Evolutionary conservation across 441 rosid species (phyloP).

Genomic region (Geranium incanum): DNA sequence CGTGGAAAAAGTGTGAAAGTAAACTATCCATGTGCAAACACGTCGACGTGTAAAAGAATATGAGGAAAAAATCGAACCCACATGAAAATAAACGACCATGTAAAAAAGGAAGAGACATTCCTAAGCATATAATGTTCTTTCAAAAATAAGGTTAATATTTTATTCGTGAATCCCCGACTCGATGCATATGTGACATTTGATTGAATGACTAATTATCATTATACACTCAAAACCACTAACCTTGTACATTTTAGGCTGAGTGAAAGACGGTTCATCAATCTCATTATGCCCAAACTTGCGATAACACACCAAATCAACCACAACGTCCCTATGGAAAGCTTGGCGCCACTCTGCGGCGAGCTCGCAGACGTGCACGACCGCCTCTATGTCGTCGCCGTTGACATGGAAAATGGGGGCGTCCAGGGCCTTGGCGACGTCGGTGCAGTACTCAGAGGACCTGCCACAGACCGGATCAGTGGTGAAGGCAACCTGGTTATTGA

Average conservation of each 20-base stretch:
- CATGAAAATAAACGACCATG: too few species aligned
- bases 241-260: conserved; percentile 30
- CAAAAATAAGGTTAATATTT: too few species aligned
- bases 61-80: too few species aligned
- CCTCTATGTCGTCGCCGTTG: conserved; percentile 28
- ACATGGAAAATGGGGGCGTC: conserved; percentile 29
- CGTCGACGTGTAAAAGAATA: too few species aligned
- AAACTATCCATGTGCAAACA: too few species aligned
- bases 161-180: too few species aligned
- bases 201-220: too few species aligned
- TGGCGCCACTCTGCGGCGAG: conserved; percentile 31
- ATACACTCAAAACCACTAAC: conserved; percentile 4
- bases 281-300: conserved; percentile 27
- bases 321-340: conserved; percentile 26
- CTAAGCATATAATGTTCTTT: too few species aligned
- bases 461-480: conserved; percentile 27
- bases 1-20: too few species aligned
- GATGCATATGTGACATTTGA: too few species aligned
- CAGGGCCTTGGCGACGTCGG: conserved; percentile 29
- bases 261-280: conserved; percentile 28
- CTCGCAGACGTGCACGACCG: conserved; percentile 27
- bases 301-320: conserved; percentile 28
- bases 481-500: conserved; percentile 29
- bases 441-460: conserved; percentile 25
- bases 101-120: too few species aligned